Evolutionary conservation across 805 yeast species (phyloP), one percentile per base, ranked within the genome.

Genomic region (Clavispora fructus): DNA sequence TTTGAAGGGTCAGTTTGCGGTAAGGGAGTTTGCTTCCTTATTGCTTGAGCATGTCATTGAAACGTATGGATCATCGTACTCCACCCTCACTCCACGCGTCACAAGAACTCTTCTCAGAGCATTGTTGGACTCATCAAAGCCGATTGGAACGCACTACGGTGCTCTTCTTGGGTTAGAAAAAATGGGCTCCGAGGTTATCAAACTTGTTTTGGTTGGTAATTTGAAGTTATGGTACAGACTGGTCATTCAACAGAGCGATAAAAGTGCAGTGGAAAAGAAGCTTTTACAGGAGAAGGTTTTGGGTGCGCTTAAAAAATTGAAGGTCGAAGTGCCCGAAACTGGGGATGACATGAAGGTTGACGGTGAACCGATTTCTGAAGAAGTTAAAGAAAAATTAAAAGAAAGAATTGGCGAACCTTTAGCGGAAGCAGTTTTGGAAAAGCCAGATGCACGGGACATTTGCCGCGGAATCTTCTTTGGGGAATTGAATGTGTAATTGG

Each of bases 51-150:
- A 85, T 55, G 84, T 94, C n/a, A 79, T 90, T 50, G 73, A 77
- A 43, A 79, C 82, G 28, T 94, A 85, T 64, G 95, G 95, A 30
- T 82, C 87, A 41, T 81, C 92, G 1, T 91, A 92, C 62, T 83
- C 92, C 19, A 86, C 97, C 1, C 74, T 94, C 55, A 87, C 88
- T 58, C 97, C 98, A 28, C 79, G 98, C 54, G 92, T 94, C 4
- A 90, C 97, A 7, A 78, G 99, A 62, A 95, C 99, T 1, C 71
- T 95, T 45, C 72, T 95, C 49, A 82, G 95, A 58, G 97, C 97
- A 0, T 86, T 95, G 54, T 72, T 94, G 63, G 96, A 91, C 57
- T 77, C 90, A 7, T 79, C 84, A 32, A 83, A 86, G 55, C 90
- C 95, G 0, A 74, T 84, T 13, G 96, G 96, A 2, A 89, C 98